Percentiles rank a stretch among this genome's conserved stretches.
Evolutionary conservation across 2,329 filamentous ascomycete species (phyloP).

Genomic region (Penicillium sumatraense): DNA sequence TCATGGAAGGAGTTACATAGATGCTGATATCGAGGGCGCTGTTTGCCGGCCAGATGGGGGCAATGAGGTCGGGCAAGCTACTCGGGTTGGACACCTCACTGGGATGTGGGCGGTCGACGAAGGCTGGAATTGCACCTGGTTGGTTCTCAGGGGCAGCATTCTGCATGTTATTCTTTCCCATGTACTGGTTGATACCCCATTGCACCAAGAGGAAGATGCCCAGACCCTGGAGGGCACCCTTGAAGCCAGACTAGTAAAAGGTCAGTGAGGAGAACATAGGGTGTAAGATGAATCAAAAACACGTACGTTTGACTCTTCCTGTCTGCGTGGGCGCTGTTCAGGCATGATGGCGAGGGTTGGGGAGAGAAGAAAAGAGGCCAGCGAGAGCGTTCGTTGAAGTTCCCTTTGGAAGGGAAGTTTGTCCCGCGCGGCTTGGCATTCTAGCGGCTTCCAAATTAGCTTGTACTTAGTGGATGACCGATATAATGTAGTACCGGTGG

Average conservation of each 20-base stretch:
- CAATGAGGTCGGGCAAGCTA: constrained; percentile 70
- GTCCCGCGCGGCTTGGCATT: constrained; percentile 18
- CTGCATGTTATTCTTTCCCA: constrained; percentile 43
- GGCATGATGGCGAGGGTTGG: constrained; percentile 37
- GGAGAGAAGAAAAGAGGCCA: constrained; percentile 15
- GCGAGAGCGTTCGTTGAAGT: constrained; percentile 10
- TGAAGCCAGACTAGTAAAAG: constrained; percentile 43
- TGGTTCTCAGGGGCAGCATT: constrained; percentile 27
- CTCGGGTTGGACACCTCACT: constrained; percentile 39
- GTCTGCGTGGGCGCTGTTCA: constrained; percentile 44
- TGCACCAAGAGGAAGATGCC: constrained; percentile 65
- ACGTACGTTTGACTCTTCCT: constrained; percentile 40
- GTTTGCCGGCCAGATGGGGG: constrained; percentile 85
- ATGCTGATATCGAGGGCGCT: constrained; percentile 80
- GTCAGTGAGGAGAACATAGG: constrained; percentile 25
- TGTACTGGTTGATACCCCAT: constrained; percentile 60
- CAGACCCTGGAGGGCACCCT: constrained; percentile 58
- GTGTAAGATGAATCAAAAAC: neutral
- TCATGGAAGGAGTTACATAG: constrained; percentile 77
- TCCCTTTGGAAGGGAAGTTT: constrained; percentile 16
- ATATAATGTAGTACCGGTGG: too few relatives aligned
- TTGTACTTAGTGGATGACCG: neutral
- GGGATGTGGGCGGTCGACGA: constrained; percentile 64
- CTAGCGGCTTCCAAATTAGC: neutral
- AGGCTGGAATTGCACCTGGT: constrained; percentile 61